These are phyloP conservation scores for Trametes gibbosa DNA, from an alignment of 768 basidiomycete genomes.

Conservation along the genomic window DNA sequence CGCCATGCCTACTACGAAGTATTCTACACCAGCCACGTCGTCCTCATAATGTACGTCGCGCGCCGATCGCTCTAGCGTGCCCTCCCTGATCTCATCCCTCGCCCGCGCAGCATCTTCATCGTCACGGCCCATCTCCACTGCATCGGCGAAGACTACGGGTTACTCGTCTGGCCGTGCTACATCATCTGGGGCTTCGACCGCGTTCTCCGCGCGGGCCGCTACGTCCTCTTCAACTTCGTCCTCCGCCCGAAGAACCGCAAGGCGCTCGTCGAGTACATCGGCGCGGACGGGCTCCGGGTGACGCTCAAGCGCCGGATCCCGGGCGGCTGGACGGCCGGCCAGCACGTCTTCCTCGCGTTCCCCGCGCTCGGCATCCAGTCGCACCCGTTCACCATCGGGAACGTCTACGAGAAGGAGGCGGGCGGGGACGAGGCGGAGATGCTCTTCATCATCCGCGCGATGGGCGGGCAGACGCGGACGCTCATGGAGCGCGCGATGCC, in stretches of 20 bases:
- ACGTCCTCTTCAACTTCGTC: conserved; percentile 39
- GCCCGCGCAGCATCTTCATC: conserved; percentile 37
- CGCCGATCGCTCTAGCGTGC: neutral
- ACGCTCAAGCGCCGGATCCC: conserved; percentile 37
- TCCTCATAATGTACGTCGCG: conserved; percentile 26
- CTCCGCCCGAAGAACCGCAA: conserved; percentile 31
- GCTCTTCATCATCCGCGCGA: conserved; percentile 51
- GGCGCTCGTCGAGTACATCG: conserved; percentile 41
- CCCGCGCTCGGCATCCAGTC: conserved; percentile 46
- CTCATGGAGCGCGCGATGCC: conserved; percentile 18
- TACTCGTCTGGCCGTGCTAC: conserved; percentile 46
- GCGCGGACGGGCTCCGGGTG: conserved; percentile 43
- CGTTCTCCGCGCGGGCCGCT: conserved; percentile 35
- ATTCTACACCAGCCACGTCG: conserved; percentile 29
- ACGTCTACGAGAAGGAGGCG: conserved; percentile 33
- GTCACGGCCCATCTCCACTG: conserved; percentile 37
- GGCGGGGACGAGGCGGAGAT: conserved; percentile 34
- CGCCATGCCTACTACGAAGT: conserved; percentile 42
- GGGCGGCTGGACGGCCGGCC: conserved; percentile 47
- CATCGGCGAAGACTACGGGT: conserved; percentile 31
- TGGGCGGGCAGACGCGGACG: conserved; percentile 48
- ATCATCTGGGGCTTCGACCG: conserved; percentile 49
- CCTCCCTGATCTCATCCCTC: neutral
- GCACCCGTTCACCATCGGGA: conserved; percentile 51
- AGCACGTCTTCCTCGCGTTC: conserved; percentile 47